phyloP scores from a whole-genome alignment of 768 basidiomycete species.

The Boletus pseudopeckii region DNA sequence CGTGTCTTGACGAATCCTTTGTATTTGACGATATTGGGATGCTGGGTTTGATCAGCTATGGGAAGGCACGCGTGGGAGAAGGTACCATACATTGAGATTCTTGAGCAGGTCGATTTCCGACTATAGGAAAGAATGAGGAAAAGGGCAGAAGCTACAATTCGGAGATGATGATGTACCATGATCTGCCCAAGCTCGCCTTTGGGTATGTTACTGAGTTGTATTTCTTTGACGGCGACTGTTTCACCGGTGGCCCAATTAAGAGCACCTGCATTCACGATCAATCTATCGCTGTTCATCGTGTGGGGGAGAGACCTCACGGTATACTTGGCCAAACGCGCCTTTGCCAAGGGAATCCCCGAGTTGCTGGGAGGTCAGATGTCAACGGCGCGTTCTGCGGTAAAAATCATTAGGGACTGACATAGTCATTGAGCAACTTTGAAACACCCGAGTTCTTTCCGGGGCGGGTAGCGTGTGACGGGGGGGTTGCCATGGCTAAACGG shows the following conservation, averaged over 20 bases:
- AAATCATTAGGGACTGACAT: conserved; percentile 39
- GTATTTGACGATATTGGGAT: conserved; percentile 98
- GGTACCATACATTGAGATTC: conserved; percentile 77
- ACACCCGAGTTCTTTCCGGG: conserved; percentile 31
- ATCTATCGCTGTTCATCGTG: conserved; percentile 57
- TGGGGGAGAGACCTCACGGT: conserved; percentile 56
- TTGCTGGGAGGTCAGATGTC: conserved; percentile 55
- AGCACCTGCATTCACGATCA: conserved; percentile 65
- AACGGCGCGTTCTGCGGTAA: not conserved
- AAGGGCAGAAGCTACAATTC: not conserved
- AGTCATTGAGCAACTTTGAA: conserved; percentile 63
- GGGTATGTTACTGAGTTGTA: conserved; percentile 90
- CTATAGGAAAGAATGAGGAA: conserved; percentile 38
- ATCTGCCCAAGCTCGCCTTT: conserved; percentile 93
- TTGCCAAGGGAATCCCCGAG: conserved; percentile 94
- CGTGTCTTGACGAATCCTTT: conserved; percentile 96
- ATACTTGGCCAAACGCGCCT: conserved; percentile 96
- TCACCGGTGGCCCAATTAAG: conserved; percentile 96
- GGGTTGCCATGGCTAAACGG: conserved; percentile 21
- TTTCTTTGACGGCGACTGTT: conserved; percentile 98
- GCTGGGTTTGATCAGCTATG: conserved; percentile 45
- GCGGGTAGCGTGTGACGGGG: conserved; percentile 17
- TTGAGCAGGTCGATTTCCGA: conserved; percentile 97
- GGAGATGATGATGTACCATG: conserved; percentile 57
- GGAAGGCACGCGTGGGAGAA: not conserved